Conservation (phyloP, 345 rosid genomes). For the Psidium friedrichsthalianum region DNA sequence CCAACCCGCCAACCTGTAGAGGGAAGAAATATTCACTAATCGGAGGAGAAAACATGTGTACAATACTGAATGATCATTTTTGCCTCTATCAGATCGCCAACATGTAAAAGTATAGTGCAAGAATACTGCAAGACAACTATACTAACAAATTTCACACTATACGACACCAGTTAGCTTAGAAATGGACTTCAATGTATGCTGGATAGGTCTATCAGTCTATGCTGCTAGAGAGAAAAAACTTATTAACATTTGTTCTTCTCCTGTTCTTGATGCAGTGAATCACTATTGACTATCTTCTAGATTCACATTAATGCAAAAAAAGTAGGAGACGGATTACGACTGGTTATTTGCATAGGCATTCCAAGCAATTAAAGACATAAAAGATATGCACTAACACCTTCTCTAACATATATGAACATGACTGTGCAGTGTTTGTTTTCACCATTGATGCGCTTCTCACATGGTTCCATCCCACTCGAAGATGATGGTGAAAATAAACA, state of each 20-base stretch:
- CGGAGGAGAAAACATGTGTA: background rate
- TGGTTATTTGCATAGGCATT: background rate
- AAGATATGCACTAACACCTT: background rate
- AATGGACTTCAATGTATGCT: background rate
- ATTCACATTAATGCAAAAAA: background rate
- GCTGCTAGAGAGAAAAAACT: background rate
- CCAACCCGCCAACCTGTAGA: constrained; percentile 80
- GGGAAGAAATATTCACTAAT: constrained; percentile 2
- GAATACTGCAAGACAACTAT: background rate
- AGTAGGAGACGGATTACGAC: background rate
- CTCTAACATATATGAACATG: background rate
- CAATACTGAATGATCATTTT: background rate
- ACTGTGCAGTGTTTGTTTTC: background rate
- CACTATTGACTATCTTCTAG: background rate
- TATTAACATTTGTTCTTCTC: background rate
- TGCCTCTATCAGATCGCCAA: background rate
- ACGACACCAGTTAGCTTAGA: background rate
- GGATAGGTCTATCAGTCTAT: background rate
- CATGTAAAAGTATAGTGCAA: background rate
- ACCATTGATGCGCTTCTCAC: background rate
- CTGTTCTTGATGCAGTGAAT: background rate
- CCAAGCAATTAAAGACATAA: background rate
- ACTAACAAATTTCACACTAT: background rate
- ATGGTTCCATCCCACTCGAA: background rate
- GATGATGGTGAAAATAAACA: background rate